Evolutionary conservation across 305 asterid species (phyloP), one percentile per base, ranked within the genome.

Genomic region (Lippia alba): DNA sequence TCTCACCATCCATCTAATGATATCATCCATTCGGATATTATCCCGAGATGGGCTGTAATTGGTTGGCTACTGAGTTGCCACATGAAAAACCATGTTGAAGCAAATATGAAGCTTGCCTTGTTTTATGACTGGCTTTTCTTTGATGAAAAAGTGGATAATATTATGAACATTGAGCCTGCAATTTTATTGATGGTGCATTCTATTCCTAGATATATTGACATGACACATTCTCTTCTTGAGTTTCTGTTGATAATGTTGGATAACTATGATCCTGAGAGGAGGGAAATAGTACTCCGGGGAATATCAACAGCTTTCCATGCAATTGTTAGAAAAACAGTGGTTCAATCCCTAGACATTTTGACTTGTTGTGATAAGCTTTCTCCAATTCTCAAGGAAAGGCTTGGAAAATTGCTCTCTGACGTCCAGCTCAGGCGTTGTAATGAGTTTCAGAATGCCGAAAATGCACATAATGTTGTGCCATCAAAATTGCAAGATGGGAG

Each of bases 41-140:
- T 87, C 63, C 98, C 88, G 5, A 84, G 98, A 78, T 93, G 98
- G 98, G 96, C 96, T 51, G 76, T 87, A 33, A 68, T 89, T 9
- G 98, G 96, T 69, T 93, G 97, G 98, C 64, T 93, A 50, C 84
- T 93, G 61, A 86, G 67, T 60, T 78, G 69, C 15, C 79, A 84
- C 59, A 51, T 76, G 88, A 86, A 75, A 79, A 79, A 74, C 75
- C 76, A 87, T 68, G 74, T 87, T 18, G 83, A 83, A 76, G 94
- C 97, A 39, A 91, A 89, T 81, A 70, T 79, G 54, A 91, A 89
- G 85, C 96, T 91, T 65, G 94, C 96, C 6, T 81, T 93, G 83
- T 85, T 93, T 70, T 91, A 93, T 62, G 92, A 89, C 78, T 89
- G 98, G 97, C 92, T 93, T 70, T 89, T 87, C 86, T 91, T 89